Evolutionary conservation across 2,329 filamentous ascomycete species (phyloP).

Genomic region (Pseudophaeomoniella oleicola): DNA sequence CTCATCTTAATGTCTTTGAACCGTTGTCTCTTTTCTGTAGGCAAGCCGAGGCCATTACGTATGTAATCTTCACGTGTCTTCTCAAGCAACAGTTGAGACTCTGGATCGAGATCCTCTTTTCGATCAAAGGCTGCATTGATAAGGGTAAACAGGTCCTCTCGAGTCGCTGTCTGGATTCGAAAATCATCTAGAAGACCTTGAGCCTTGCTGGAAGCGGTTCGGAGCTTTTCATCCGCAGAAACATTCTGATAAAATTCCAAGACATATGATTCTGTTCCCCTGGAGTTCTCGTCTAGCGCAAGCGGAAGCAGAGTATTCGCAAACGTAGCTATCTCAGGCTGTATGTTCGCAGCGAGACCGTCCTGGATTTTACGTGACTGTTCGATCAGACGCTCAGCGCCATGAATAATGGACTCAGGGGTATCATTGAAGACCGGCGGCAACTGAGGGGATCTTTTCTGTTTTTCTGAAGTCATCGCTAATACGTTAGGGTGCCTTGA

Average conservation of each 20-base stretch:
- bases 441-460: slow-evolving; percentile 27
- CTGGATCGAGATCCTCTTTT: slow-evolving; percentile 25
- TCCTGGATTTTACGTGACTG: slow-evolving; percentile 24
- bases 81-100: slow-evolving; percentile 28
- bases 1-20: slow-evolving; percentile 37
- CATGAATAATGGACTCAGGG: slow-evolving; percentile 24
- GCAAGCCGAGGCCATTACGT: slow-evolving; percentile 28
- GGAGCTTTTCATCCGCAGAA: slow-evolving; percentile 50
- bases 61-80: slow-evolving; percentile 32
- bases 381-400: slow-evolving; percentile 27
- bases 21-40: slow-evolving; percentile 26
- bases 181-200: slow-evolving; percentile 53
- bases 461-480: no score
- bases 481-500: no score
- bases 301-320: slow-evolving; percentile 47
- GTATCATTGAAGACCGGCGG: slow-evolving; percentile 30
- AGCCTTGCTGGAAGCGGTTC: slow-evolving; percentile 60
- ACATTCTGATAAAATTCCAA: slow-evolving; percentile 67
- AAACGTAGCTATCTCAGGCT: slow-evolving; percentile 37
- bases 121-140: slow-evolving; percentile 27
- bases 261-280: slow-evolving; percentile 45
- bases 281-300: slow-evolving; percentile 53
- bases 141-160: slow-evolving; percentile 29
- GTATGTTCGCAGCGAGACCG: slow-evolving; percentile 26
- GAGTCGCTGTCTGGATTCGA: slow-evolving; percentile 30